Evolutionary conservation across 306 rosid species (phyloP).

Genomic region (Citrullus colocynthis): DNA sequence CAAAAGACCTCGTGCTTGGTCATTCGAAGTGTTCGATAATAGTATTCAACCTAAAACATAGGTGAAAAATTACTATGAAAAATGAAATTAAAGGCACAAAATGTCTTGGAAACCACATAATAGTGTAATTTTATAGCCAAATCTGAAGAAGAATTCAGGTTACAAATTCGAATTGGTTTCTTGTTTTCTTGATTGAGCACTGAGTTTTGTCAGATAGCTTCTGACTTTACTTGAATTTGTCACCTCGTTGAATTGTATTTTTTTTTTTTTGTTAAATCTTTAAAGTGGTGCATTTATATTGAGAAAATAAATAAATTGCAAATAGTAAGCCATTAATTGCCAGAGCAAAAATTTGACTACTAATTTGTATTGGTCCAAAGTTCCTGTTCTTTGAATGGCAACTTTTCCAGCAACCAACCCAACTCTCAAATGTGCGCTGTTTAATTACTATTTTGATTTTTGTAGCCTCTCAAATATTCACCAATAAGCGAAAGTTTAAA

Average conservation of each 20-base stretch:
- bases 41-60: no score
- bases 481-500: no score
- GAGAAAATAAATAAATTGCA: background rate
- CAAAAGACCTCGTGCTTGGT: no score
- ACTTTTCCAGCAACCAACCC: background rate
- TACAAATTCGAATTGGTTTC: background rate
- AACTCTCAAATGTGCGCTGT: background rate
- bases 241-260: background rate
- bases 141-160: no score
- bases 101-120: no score
- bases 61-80: no score
- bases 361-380: background rate
- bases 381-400: background rate
- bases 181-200: background rate
- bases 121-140: no score
- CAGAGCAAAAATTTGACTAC: background rate
- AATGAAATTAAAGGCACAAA: no score
- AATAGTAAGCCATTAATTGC: background rate
- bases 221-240: no score
- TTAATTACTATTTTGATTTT: background rate
- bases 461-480: background rate
- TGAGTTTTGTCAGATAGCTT: background rate
- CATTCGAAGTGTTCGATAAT: no score
- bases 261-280: background rate
- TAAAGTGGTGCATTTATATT: background rate